phyloP scores from a whole-genome alignment of 1,139 yeast species.

The Nakaseomyces nivariensis region DNA sequence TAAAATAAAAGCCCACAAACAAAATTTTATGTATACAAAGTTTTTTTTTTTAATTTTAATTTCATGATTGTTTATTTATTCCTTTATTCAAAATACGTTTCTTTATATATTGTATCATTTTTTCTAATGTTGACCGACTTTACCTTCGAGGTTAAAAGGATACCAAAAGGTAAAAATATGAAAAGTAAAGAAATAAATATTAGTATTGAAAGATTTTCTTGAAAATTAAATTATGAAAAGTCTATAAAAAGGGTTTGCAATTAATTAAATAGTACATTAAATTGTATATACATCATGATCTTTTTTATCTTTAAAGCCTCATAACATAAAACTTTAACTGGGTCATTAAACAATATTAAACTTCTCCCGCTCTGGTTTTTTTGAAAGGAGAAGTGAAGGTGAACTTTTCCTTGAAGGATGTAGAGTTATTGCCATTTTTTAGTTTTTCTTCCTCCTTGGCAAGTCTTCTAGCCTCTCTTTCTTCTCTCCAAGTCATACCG shows the following conservation, averaged over 20 bases:
- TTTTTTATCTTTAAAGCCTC: no score
- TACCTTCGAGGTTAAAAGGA: not conserved
- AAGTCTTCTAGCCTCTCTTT: conserved; percentile 9
- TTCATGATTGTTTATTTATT: not conserved
- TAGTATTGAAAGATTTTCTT: not conserved
- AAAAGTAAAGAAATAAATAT: not conserved
- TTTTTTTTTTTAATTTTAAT: not conserved
- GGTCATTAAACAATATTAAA: not conserved
- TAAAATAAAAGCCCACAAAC: not conserved
- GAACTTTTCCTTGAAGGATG: not conserved
- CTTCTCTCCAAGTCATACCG: conserved; percentile 27
- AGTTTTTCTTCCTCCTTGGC: not conserved
- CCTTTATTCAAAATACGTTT: not conserved
- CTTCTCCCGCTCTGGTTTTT: not conserved
- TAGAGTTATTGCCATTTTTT: not conserved
- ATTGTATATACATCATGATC: no score
- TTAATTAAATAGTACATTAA: no score
- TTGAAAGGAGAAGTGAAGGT: not conserved
- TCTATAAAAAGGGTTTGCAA: no score
- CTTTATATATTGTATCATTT: no score
- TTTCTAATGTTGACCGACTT: not conserved
- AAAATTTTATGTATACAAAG: not conserved
- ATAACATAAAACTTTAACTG: not conserved
- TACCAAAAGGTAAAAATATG: not conserved
- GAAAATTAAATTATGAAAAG: not conserved